A percentile compares a stretch with the other conserved stretches of the same genome.
Conservation (phyloP, 768 basidiomycete species). For the Xerocomellus intermedius region DNA sequence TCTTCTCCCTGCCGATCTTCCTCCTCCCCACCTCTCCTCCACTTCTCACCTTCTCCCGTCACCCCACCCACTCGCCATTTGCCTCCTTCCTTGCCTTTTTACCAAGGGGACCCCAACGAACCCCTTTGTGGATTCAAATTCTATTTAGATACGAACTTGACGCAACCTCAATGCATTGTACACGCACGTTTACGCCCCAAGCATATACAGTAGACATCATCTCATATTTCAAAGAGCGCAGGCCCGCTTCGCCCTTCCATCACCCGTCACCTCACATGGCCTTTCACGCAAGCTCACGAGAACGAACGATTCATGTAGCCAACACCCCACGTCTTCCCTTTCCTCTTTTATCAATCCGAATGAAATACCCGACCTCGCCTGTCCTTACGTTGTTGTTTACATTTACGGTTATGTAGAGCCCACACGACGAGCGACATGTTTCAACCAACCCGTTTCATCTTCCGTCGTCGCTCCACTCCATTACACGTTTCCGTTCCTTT, state of each 20-base stretch:
- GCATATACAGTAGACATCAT: conserved; percentile 27
- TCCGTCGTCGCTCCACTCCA: conserved; percentile 1
- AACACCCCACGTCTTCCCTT: background rate
- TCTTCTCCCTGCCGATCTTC: conserved; percentile 11
- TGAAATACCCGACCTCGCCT: conserved; percentile 19
- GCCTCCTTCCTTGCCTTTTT: conserved; percentile 11
- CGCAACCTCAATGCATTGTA: conserved; percentile 29
- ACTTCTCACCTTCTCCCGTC: conserved; percentile 13
- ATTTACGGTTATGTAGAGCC: conserved; percentile 1
- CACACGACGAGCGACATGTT: background rate
- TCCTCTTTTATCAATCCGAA: background rate
- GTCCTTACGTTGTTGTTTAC: conserved; percentile 16
- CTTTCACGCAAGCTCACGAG: conserved; percentile 19
- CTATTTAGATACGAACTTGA: conserved; percentile 23
- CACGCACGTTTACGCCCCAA: conserved; percentile 24
- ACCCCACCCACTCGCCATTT: background rate
- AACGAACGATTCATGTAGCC: conserved; percentile 15
- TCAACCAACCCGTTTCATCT: background rate
- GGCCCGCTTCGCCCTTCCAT: conserved; percentile 3
- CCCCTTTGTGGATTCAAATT: background rate
- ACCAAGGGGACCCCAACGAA: background rate
- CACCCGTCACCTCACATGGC: conserved; percentile 6
- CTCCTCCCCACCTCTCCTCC: conserved; percentile 8
- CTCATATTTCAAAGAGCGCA: conserved; percentile 6
- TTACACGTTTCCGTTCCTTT: background rate